These are phyloP conservation scores for Blakeslea trispora DNA, from an alignment of 371 early-diverging fungal species.

Conservation along the genomic window DNA sequence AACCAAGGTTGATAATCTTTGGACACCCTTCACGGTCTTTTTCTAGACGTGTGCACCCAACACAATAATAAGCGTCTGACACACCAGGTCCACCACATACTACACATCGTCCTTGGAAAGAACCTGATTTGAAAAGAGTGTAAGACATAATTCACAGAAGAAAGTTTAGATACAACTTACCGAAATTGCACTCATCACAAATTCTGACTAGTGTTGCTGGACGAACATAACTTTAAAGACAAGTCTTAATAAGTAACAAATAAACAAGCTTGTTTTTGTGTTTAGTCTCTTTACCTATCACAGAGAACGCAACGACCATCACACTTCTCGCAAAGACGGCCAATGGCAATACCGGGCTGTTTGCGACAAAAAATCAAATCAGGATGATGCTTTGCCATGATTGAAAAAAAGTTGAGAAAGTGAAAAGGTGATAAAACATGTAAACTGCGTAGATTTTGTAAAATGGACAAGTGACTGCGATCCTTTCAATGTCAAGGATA, in stretches of 20 bases:
- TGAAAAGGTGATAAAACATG: conserved; percentile 10
- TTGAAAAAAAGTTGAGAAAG: conserved; percentile 1
- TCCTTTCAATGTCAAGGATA: no score
- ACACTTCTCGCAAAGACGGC: conserved; percentile 93
- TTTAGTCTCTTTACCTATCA: conserved; percentile 77
- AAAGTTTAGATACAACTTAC: conserved; percentile 1
- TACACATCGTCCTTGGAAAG: conserved; percentile 90
- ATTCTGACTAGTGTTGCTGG: conserved; percentile 88
- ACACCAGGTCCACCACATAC: conserved; percentile 92
- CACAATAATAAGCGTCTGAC: conserved; percentile 97
- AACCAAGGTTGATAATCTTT: conserved; percentile 89
- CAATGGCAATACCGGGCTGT: conserved; percentile 94
- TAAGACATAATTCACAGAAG: no score
- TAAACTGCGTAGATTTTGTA: background rate
- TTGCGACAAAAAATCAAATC: conserved; percentile 97
- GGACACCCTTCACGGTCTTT: conserved; percentile 98
- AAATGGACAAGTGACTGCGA: no score
- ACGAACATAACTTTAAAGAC: conserved; percentile 68
- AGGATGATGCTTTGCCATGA: conserved; percentile 88
- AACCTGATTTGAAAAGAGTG: conserved; percentile 35
- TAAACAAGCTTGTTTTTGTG: background rate
- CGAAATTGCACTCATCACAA: conserved; percentile 89
- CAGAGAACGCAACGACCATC: conserved; percentile 97
- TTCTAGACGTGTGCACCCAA: conserved; percentile 87
- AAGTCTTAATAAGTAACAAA: background rate